phyloP scores from a whole-genome alignment of 345 rosid genomes.

The Aquilaria sinensis region DNA sequence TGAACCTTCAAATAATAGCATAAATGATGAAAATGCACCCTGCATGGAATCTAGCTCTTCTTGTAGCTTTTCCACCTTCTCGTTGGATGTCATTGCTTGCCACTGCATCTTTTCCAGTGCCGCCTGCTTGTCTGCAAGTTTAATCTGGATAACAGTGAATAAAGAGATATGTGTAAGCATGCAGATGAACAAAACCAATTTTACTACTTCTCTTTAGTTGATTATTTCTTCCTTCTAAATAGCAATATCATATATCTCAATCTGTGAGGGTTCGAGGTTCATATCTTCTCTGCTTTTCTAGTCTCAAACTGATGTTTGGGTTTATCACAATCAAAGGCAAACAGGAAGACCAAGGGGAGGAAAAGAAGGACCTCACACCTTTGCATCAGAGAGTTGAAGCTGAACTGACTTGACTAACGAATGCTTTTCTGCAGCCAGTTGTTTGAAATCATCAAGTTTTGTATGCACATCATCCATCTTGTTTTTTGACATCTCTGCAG shows the following conservation, averaged over 20 bases:
- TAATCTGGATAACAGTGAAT: constrained; percentile 35
- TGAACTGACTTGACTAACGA: constrained; percentile 60
- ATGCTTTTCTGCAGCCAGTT: constrained; percentile 58
- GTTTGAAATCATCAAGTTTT: constrained; percentile 55
- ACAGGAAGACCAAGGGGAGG: background rate
- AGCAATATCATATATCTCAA: no score
- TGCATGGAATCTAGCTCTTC: constrained; percentile 58
- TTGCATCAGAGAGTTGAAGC: constrained; percentile 74
- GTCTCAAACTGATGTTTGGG: no score
- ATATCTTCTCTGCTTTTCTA: no score
- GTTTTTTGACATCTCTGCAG: constrained; percentile 47
- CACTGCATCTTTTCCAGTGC: constrained; percentile 84
- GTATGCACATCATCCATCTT: constrained; percentile 40
- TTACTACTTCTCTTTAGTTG: background rate
- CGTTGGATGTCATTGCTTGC: constrained; percentile 75
- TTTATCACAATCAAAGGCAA: no score
- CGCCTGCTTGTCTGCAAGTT: constrained; percentile 97
- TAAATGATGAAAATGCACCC: constrained; percentile 57
- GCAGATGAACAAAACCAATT: background rate
- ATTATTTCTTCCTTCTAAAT: no score
- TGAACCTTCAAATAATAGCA: constrained; percentile 55
- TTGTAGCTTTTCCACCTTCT: constrained; percentile 63
- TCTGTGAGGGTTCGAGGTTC: no score
- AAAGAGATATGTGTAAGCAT: background rate
- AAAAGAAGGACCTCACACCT: constrained; percentile 38